Base-by-base conservation (phyloP, 2,329 filamentous ascomycete species). In the Pseudocercospora vitis region DNA sequence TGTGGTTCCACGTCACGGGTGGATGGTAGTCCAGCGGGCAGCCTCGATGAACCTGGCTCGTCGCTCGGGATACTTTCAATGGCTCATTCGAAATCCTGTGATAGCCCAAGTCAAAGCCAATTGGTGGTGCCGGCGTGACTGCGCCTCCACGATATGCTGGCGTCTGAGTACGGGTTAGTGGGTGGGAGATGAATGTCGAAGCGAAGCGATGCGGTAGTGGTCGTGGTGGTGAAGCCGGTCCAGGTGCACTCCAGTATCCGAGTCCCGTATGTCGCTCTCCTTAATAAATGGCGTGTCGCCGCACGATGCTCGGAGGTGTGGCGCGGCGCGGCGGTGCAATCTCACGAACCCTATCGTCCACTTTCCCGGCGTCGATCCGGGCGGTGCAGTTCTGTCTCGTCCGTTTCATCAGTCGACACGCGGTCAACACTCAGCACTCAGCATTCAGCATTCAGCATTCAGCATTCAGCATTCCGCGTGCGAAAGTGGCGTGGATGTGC, bases 251-350 rank as follows among this genome's bases (percentile, higher is more conserved):
- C 8, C 19, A 19, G 37, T 37, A 37, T 16, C n/a, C 33, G 33
- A 37, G n/a, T n/a, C 33, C 33, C n/a, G 33, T 2, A 2, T 3
- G 42, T 19, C 26, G 23, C 23, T 26, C 40, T 45, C 23, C 40
- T 45, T 26, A n/a, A n/a, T 26, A n/a, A 45, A 45, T n/a, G 40
- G 40, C 16, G 24, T 24, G 8, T 12, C 21, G 21, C 24, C 9
- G 9, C n/a, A 16, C 12, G 19, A 24, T 19, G 37, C 19, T 16
- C 7, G 21, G 8, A 26, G 37, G 12, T 31, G 42, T 45, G 42
- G 42, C 42, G 42, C 42, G 24, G 24, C n/a, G n/a, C n/a, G n/a
- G n/a, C n/a, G 16, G 7, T 45, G 23, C 42, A 45, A 45, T 45
- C n/a, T 45, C 26, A 26, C 42, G 26, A 18, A 28, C 12, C 40